A percentile compares a stretch with the other conserved stretches of the same genome.
These are phyloP conservation scores for Escovopsis sp. DNA, from an alignment of 2,329 filamentous ascomycete genomes.

Conservation along the genomic window DNA sequence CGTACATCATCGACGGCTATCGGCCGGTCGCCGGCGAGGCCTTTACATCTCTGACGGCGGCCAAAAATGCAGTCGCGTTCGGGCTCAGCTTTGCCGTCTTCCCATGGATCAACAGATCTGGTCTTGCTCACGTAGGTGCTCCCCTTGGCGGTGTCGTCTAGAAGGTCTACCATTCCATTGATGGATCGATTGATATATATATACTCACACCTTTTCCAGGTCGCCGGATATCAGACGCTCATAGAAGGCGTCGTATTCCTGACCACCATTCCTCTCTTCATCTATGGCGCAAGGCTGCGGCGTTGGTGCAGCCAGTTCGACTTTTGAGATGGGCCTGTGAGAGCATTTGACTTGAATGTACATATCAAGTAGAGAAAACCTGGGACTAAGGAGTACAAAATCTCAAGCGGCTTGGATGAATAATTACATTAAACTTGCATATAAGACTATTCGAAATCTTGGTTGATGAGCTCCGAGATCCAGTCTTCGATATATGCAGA, in stretches of 20 bases:
- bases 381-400: no score
- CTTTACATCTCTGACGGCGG: constrained; percentile 1
- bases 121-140: not conserved
- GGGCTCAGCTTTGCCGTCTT: constrained; percentile 1
- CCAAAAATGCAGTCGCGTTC: constrained; percentile 1
- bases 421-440: no score
- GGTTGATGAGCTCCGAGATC: not conserved
- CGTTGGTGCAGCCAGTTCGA: constrained; percentile 1
- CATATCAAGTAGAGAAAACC: no score
- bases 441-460: not conserved
- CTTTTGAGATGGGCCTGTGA: not conserved
- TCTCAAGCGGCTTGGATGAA: no score
- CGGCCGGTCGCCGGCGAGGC: constrained; percentile 1
- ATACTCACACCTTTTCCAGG: not conserved
- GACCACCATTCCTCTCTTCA: not conserved
- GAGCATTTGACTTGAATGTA: no score
- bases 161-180: no score
- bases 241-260: not conserved
- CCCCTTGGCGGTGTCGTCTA: not conserved
- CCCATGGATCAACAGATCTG: not conserved
- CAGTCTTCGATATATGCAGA: not conserved
- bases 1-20: constrained; percentile 1
- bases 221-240: not conserved
- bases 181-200: no score
- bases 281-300: constrained; percentile 1